Base-by-base conservation (phyloP, 495 filamentous ascomycete species). In the Clavariopsis aquatica region DNA sequence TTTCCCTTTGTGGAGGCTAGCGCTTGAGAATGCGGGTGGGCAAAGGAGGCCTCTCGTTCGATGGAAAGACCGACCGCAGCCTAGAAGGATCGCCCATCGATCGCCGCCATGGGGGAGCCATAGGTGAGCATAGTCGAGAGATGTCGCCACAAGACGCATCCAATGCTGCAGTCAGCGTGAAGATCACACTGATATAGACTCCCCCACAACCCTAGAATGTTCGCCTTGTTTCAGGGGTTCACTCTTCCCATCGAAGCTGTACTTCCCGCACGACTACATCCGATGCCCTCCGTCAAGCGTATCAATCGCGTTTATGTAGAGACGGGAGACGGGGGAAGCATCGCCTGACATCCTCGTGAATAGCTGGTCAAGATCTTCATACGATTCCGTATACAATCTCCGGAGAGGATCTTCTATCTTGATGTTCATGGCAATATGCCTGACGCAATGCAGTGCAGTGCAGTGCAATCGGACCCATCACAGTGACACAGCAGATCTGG, bases 111-210 rank as follows among this genome's bases (percentile, higher is more conserved):
- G 12, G 1, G 13, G 46, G 41, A 27, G 10, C 19, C 13, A 49
- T 66, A 49, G 60, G 49, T 66, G 63, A 60, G 26, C 15, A 29
- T 13, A 26, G 10, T 8, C 41, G 8, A 24, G 29, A 13, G 7
- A 46, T 31, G 22, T 4, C 5, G 17, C 10, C 23, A 47, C 36
- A n/a, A 54, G 29, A 31, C 6, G 3, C 19, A n/a, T 24, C 20
- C 12, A 55, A 38, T 54, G 17, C 36, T 31, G 38, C 36, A 60
- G n/a, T 54, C 51, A 49, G 63, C 56, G 49, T 55, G 57, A 5
- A 20, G 47, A 66, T 60, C 63, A 15, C 31, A 28, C 63, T 36
- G 56, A 56, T 66, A 60, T 66, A 60, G 56, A n/a, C 13, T n/a
- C 23, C 52, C 27, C 23, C n/a, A 29, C 34, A 49, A 28, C 20